A percentile compares a stretch with the other conserved stretches of the same genome.
Evolutionary conservation across 2,329 filamentous ascomycete species (phyloP).

Genomic region (Bipolaris zeicola): DNA sequence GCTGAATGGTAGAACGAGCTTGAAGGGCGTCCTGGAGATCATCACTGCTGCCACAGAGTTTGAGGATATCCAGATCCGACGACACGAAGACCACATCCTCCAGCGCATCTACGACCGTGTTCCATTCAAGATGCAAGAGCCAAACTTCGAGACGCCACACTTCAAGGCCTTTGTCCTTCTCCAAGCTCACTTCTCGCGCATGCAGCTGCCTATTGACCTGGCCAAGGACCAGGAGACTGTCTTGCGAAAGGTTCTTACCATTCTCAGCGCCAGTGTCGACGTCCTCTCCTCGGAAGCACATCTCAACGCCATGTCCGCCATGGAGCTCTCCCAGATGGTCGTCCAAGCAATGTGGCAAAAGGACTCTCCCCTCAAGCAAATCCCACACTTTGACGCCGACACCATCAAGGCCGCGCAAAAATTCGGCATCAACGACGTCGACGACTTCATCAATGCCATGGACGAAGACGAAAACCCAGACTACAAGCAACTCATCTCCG

Average conservation of each 20-base stretch:
- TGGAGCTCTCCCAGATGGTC: slow-evolving; percentile 99
- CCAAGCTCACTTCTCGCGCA: slow-evolving; percentile 95
- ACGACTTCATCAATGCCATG: slow-evolving; percentile 99
- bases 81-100: slow-evolving; percentile 87
- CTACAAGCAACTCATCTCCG: slow-evolving; percentile 76
- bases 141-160: slow-evolving; percentile 88
- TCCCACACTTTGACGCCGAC: slow-evolving; percentile 88
- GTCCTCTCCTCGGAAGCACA: slow-evolving; percentile 95
- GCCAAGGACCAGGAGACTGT: slow-evolving; percentile 94
- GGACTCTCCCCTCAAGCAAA: slow-evolving; percentile 95
- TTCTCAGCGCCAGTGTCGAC: slow-evolving; percentile 91
- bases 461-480: slow-evolving; percentile 90
- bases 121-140: slow-evolving; percentile 91
- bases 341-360: slow-evolving; percentile 99
- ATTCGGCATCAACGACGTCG: slow-evolving; percentile 86
- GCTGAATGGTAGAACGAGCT: slow-evolving; percentile 83
- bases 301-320: slow-evolving; percentile 95
- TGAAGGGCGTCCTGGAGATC: slow-evolving; percentile 97
- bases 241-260: slow-evolving; percentile 79
- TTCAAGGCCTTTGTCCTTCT: slow-evolving; percentile 98
- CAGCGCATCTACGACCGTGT: slow-evolving; percentile 92
- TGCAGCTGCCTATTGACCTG: slow-evolving; percentile 94
- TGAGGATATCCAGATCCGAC: slow-evolving; percentile 89
- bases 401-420: slow-evolving; percentile 82
- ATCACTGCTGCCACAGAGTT: slow-evolving; percentile 97